These are phyloP conservation scores for Tardiomyces digboiensis DNA, from an alignment of 1,139 yeast species.

Conservation along the genomic window DNA sequence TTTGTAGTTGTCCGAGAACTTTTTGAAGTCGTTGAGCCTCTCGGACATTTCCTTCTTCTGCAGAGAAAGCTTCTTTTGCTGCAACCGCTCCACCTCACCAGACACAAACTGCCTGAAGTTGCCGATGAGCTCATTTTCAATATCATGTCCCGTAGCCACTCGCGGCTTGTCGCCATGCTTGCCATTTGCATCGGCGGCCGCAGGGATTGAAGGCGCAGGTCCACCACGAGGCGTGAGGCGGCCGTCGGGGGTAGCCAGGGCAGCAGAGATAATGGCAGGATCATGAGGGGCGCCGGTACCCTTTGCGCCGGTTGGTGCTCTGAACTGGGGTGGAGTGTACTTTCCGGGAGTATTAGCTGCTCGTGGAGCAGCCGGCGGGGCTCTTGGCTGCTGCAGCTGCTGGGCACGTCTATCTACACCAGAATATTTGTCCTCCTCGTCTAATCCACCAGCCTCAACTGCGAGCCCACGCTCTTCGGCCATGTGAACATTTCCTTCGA, in stretches of 20 bases:
- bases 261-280: conserved; percentile 64
- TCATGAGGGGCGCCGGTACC: conserved; percentile 31
- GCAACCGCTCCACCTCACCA: conserved; percentile 23
- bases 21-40: conserved; percentile 58
- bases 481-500: conserved; percentile 63
- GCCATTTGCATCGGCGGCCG: conserved; percentile 6
- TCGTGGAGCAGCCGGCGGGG: not conserved
- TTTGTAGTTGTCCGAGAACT: conserved; percentile 77
- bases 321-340: conserved; percentile 57
- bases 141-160: conserved; percentile 1
- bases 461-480: conserved; percentile 84
- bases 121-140: conserved; percentile 25
- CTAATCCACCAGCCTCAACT: conserved; percentile 78
- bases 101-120: conserved; percentile 28
- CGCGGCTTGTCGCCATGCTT: not conserved
- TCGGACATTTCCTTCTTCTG: conserved; percentile 37
- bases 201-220: conserved; percentile 4
- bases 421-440: conserved; percentile 94
- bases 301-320: conserved; percentile 26
- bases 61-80: conserved; percentile 20
- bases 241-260: conserved; percentile 10
- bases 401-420: conserved; percentile 51
- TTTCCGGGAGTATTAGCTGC: conserved; percentile 23
- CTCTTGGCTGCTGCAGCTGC: too few relatives aligned
- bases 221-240: conserved; percentile 2